Percentiles rank a stretch among this genome's conserved stretches.
phyloP scores from a whole-genome alignment of 2,329 filamentous ascomycete species.

The Microthyrium microscopicum region DNA sequence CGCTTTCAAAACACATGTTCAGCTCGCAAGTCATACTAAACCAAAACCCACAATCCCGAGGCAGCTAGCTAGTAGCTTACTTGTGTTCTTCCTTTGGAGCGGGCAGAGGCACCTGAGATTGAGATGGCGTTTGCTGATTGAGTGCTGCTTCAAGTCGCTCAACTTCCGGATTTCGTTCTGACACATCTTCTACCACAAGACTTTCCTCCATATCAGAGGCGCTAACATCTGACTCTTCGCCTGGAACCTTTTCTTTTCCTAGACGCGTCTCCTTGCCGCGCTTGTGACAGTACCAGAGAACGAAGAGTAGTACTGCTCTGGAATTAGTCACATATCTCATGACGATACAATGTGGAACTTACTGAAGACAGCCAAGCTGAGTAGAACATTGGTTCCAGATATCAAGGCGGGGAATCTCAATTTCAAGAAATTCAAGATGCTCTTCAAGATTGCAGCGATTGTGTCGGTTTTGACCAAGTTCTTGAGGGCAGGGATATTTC shows the following conservation, averaged over 20 bases:
- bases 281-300: conserved; percentile 97
- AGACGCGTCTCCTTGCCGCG: conserved; percentile 74
- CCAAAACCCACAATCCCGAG: no score
- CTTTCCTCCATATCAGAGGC: conserved; percentile 14
- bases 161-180: neutral
- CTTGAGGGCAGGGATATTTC: conserved; percentile 56
- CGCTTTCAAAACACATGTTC: no score
- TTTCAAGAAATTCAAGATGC: conserved; percentile 81
- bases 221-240: conserved; percentile 2
- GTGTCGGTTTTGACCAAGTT: conserved; percentile 77
- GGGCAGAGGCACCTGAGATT: neutral
- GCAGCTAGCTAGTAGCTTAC: neutral
- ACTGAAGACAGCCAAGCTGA: conserved; percentile 80
- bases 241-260: conserved; percentile 36
- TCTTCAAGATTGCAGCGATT: conserved; percentile 65
- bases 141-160: no score
- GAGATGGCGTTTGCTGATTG: no score
- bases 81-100: neutral
- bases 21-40: no score
- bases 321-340: conserved; percentile 2
- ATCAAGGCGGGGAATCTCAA: conserved; percentile 79
- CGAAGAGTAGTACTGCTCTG: conserved; percentile 65
- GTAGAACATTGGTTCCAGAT: conserved; percentile 69
- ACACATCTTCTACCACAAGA: neutral
- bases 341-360: conserved; percentile 24